Evolutionary conservation across 257 asterid genomes (phyloP).

Genomic region (Ilex aquifolium): DNA sequence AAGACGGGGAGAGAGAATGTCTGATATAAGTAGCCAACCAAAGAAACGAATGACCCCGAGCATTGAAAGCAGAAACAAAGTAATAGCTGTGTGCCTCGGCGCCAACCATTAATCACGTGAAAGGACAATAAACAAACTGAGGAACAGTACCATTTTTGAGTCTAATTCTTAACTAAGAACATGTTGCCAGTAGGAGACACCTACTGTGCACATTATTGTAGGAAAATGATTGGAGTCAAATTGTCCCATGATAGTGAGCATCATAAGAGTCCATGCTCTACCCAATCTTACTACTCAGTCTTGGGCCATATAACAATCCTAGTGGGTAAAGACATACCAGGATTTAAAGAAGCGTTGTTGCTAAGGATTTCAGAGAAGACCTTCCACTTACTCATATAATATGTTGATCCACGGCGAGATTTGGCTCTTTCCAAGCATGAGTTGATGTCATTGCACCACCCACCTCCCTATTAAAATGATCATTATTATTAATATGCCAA

Average conservation of each 20-base stretch:
- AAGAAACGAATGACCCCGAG: too few relatives aligned
- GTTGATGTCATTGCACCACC: constrained; percentile 86
- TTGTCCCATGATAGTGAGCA: too few relatives aligned
- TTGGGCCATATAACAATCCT: too few relatives aligned
- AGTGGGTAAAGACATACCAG: constrained; percentile 38
- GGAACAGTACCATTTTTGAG: too few relatives aligned
- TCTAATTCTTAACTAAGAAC: too few relatives aligned
- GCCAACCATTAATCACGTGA: constrained; percentile 35
- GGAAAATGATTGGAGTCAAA: too few relatives aligned
- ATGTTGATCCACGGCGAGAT: constrained; percentile 76
- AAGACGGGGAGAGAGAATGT: too few relatives aligned
- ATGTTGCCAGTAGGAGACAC: too few relatives aligned
- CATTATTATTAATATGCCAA: background rate
- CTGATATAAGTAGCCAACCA: too few relatives aligned
- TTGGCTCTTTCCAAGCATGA: constrained; percentile 74
- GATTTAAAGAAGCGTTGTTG: constrained; percentile 68
- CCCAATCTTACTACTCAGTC: too few relatives aligned
- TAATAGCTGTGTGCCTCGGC: constrained; percentile 23
- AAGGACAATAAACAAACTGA: constrained; percentile 18
- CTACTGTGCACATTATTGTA: too few relatives aligned
- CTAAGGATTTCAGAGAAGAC: constrained; percentile 69
- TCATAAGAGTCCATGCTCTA: too few relatives aligned
- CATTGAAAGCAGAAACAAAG: constrained; percentile 2
- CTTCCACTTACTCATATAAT: constrained; percentile 54
- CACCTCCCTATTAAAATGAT: constrained; percentile 64